Conservation (phyloP, 2,329 filamentous ascomycete genomes). For the Leptosphaerulina australis region DNA sequence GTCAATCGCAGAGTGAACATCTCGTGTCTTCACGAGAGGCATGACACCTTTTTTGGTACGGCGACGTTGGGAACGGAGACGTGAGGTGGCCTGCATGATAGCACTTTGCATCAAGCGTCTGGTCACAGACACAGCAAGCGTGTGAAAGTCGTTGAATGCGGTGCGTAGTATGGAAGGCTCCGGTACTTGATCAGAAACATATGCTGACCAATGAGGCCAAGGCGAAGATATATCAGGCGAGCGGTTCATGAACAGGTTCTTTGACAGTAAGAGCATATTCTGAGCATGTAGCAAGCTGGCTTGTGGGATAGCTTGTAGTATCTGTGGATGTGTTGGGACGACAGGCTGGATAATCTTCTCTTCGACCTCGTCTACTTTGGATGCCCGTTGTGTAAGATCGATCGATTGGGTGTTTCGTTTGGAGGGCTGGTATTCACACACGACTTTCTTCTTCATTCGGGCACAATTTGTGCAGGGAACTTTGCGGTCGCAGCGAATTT, state of each 20-base stretch:
- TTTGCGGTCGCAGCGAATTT: constrained; percentile 22
- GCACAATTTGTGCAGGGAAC: constrained; percentile 18
- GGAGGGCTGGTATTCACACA: constrained; percentile 7
- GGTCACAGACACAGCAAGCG: constrained; percentile 70
- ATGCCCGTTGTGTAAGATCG: not conserved
- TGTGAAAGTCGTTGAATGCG: constrained; percentile 76
- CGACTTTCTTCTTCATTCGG: constrained; percentile 5
- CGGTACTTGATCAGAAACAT: constrained; percentile 29
- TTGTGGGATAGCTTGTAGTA: constrained; percentile 43
- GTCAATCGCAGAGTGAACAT: constrained; percentile 62
- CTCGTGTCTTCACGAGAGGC: constrained; percentile 52
- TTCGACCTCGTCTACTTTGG: not conserved
- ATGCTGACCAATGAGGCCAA: constrained; percentile 43
- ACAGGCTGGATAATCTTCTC: not conserved
- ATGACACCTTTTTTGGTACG: constrained; percentile 36
- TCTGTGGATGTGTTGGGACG: constrained; percentile 4
- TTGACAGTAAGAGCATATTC: constrained; percentile 41
- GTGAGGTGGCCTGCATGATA: constrained; percentile 72
- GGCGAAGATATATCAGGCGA: constrained; percentile 34
- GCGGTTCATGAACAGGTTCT: constrained; percentile 47
- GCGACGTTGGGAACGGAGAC: constrained; percentile 61
- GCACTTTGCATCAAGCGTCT: constrained; percentile 71
- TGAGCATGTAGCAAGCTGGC: constrained; percentile 38
- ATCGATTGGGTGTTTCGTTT: not conserved
- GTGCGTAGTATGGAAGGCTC: constrained; percentile 75